A percentile compares a stretch with the other conserved stretches of the same genome.
Conservation (phyloP, 768 basidiomycete species). For the Infundibulicybe gibba region DNA sequence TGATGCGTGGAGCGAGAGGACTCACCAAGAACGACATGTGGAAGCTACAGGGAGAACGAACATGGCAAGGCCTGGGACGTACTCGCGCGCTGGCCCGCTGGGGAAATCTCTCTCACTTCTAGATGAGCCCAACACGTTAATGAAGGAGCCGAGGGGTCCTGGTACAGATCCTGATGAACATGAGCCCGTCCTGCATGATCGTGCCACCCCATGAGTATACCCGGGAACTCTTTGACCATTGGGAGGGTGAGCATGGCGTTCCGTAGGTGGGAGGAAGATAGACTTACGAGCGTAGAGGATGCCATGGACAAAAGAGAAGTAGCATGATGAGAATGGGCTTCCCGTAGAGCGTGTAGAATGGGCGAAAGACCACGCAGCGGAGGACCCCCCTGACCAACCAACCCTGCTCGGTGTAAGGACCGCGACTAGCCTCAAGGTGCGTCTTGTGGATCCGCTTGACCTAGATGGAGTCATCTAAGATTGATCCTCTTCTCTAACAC, state of each 20-base stretch:
- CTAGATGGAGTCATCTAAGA: conserved; percentile 8
- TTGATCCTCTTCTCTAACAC: too few relatives aligned
- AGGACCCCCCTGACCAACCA: conserved; percentile 49
- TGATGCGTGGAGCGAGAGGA: conserved; percentile 8
- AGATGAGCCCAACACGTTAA: conserved; percentile 21
- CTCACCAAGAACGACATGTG: conserved; percentile 57
- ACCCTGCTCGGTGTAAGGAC: conserved; percentile 51
- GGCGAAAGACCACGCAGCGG: conserved; percentile 53
- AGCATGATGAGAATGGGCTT: conserved; percentile 66
- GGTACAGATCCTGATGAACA: conserved; percentile 36
- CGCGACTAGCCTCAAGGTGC: conserved; percentile 38
- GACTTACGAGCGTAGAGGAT: conserved; percentile 54
- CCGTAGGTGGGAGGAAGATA: not conserved
- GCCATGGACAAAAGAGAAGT: conserved; percentile 59
- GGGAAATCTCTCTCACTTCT: conserved; percentile 34
- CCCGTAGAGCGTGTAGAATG: conserved; percentile 55
- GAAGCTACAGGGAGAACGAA: conserved; percentile 23
- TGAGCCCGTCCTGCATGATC: conserved; percentile 28
- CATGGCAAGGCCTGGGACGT: conserved; percentile 29
- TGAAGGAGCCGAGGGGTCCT: conserved; percentile 25
- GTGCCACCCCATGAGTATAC: conserved; percentile 30
- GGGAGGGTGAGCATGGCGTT: not conserved
- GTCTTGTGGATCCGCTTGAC: conserved; percentile 44
- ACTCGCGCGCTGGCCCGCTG: conserved; percentile 28
- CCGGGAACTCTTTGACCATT: conserved; percentile 34